Percentiles rank a stretch among this genome's conserved stretches.
Conservation (phyloP, 2,329 filamentous ascomycete genomes). For the Aureobasidium sp. region DNA sequence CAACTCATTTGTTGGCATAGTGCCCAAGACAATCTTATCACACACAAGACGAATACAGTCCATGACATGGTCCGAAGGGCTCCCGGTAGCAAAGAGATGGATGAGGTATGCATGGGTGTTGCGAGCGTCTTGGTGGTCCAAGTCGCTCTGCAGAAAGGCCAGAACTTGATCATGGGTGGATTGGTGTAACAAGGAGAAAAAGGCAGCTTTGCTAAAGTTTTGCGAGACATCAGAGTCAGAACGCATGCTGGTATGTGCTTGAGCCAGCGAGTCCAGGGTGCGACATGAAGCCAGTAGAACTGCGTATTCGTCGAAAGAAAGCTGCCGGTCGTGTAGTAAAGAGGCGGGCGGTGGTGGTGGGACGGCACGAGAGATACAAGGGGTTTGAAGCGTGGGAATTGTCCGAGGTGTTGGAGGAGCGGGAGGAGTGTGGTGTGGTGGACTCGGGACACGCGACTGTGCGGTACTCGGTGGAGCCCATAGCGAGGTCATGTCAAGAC, state of each 20-base stretch:
- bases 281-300: not conserved
- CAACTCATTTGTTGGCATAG: constrained; percentile 16
- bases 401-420: not conserved
- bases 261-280: not conserved
- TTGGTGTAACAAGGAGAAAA: not conserved
- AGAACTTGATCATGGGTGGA: not conserved
- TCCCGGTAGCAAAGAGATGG: not conserved
- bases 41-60: constrained; percentile 2
- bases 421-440: not conserved
- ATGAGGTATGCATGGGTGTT: not conserved
- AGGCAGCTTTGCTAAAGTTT: constrained; percentile 9
- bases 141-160: constrained; percentile 12
- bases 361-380: not conserved
- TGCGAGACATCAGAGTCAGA: not conserved
- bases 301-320: not conserved
- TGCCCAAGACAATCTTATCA: constrained; percentile 21
- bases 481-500: constrained; percentile 3
- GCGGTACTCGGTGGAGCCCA: constrained; percentile 2
- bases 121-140: not conserved
- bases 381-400: too few species aligned
- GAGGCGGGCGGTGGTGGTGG: not conserved
- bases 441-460: not conserved
- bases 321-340: not conserved
- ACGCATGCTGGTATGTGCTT: not conserved
- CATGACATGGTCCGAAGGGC: not conserved